Evolutionary conservation across 1,284 basidiomycete genomes (phyloP).

Genomic region (Xanthoconium separans): DNA sequence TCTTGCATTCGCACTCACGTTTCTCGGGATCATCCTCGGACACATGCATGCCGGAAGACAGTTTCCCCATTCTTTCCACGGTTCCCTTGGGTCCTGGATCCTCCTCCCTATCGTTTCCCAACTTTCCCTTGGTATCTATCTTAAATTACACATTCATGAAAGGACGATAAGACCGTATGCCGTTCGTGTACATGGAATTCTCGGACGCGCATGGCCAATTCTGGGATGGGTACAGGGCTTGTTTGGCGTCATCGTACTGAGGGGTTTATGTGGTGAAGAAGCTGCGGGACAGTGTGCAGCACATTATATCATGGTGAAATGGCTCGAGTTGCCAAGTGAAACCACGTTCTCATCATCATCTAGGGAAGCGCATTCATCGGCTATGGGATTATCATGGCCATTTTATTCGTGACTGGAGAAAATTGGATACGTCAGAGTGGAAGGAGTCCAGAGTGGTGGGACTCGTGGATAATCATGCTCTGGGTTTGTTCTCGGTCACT

Average conservation of each 20-base stretch:
- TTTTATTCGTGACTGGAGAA: conserved; percentile 82
- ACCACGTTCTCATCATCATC: neutral
- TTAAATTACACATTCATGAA: conserved; percentile 92
- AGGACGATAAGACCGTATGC: conserved; percentile 71
- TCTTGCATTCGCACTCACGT: conserved; percentile 66
- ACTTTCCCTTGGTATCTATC: conserved; percentile 78
- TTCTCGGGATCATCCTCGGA: conserved; percentile 73
- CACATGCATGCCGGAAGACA: conserved; percentile 78
- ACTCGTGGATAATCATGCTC: conserved; percentile 84
- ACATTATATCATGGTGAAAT: conserved; percentile 83
- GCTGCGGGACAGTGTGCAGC: conserved; percentile 81
- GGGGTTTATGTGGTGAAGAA: conserved; percentile 70
- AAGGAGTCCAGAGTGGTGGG: conserved; percentile 87
- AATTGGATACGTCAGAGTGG: conserved; percentile 75
- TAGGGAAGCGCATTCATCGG: conserved; percentile 83
- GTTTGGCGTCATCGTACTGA: conserved; percentile 66
- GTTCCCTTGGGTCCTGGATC: conserved; percentile 68
- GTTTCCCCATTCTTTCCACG: conserved; percentile 73
- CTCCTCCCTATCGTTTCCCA: conserved; percentile 68
- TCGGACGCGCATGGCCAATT: conserved; percentile 87
- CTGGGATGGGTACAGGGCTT: conserved; percentile 87
- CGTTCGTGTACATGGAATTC: conserved; percentile 71
- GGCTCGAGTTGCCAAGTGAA: neutral
- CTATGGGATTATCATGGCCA: conserved; percentile 82
- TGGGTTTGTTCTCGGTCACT: conserved; percentile 59